Percentiles rank a stretch among this genome's conserved stretches.
Evolutionary conservation across 2,329 filamentous ascomycete species (phyloP).

Genomic region (Penicillium vulpinum): DNA sequence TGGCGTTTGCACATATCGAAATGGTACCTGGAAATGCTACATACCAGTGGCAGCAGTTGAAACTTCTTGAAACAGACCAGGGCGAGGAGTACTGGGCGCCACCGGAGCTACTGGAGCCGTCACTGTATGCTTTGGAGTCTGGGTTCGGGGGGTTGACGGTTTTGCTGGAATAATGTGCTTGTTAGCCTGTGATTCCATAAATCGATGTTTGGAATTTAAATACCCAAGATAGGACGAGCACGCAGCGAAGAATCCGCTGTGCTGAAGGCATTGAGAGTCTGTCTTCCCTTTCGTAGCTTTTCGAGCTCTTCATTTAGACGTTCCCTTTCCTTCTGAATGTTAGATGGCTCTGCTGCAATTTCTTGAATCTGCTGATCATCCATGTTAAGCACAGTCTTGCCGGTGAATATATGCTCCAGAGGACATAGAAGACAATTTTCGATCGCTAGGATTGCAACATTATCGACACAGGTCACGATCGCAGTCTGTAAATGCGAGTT

Average conservation of each 20-base stretch:
- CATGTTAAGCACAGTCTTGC: constrained; percentile 40
- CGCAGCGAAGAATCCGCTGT: background rate
- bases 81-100: background rate
- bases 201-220: background rate
- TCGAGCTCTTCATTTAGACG: constrained; percentile 19
- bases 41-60: background rate
- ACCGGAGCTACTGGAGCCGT: background rate
- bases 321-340: constrained; percentile 14
- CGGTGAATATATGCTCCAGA: constrained; percentile 45
- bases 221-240: background rate
- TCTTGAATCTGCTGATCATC: constrained; percentile 27
- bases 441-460: constrained; percentile 50
- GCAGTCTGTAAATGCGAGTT: constrained; percentile 25
- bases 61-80: background rate
- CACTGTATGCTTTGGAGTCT: background rate
- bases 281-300: constrained; percentile 12
- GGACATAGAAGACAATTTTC: constrained; percentile 51
- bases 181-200: background rate
- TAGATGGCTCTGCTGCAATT: constrained; percentile 42
- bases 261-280: background rate
- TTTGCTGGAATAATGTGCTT: background rate
- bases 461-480: constrained; percentile 49
- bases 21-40: background rate
- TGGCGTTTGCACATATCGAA: background rate
- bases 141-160: too few relatives aligned